phyloP scores from a whole-genome alignment of 768 basidiomycete genomes.

The Kwoniella sp. region DNA sequence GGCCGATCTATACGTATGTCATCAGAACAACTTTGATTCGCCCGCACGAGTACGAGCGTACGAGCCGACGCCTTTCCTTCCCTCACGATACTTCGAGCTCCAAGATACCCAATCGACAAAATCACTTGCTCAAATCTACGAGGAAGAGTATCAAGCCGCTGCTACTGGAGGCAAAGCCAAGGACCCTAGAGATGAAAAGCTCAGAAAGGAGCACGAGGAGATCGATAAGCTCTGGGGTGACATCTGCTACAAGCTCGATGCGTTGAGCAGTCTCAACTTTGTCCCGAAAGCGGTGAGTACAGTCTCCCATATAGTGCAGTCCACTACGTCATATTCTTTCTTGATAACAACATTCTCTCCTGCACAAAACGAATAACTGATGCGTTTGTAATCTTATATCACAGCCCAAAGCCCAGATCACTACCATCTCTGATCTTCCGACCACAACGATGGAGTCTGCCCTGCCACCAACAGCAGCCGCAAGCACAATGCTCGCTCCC shows the following conservation, averaged over 20 bases:
- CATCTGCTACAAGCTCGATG: constrained; percentile 85
- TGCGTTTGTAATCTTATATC: background rate
- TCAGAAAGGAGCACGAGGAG: constrained; percentile 84
- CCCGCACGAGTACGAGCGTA: constrained; percentile 77
- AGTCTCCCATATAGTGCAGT: background rate
- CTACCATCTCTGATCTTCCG: constrained; percentile 77
- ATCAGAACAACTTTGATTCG: constrained; percentile 75
- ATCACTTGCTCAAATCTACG: constrained; percentile 93
- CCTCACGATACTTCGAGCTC: constrained; percentile 83
- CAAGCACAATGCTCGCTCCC: constrained; percentile 81
- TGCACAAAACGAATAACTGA: background rate
- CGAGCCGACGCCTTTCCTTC: constrained; percentile 85
- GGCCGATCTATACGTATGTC: background rate
- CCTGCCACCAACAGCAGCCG: constrained; percentile 76
- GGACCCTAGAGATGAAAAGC: constrained; percentile 84
- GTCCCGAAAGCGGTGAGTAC: constrained; percentile 84
- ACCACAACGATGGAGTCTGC: constrained; percentile 85
- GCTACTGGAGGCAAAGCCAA: constrained; percentile 63
- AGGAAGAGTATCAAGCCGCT: constrained; percentile 79
- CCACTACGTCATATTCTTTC: background rate
- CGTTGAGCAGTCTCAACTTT: constrained; percentile 91
- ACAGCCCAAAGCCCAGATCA: constrained; percentile 86
- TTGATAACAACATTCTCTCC: background rate
- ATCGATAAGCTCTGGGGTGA: constrained; percentile 80
- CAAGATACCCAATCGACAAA: constrained; percentile 84